Evolutionary conservation across 2,329 filamentous ascomycete genomes (phyloP), one percentile per base, ranked within the genome.

Genomic region (Herpotrichia juniperi): DNA sequence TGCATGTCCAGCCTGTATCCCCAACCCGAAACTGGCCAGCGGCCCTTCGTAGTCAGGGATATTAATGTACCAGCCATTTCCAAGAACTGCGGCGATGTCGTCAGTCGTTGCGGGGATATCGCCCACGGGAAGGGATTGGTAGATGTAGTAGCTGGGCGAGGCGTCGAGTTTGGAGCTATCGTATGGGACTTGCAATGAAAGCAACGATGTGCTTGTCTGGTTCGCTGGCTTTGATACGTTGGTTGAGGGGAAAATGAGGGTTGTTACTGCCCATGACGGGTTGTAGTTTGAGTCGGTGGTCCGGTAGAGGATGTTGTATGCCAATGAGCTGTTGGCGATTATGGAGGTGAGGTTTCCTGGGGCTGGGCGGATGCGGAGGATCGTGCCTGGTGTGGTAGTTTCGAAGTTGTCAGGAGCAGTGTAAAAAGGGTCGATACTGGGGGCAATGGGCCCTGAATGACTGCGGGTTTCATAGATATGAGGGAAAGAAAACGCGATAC

Each of bases 41-140:
- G 59, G 61, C 6, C 64, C 65, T 53, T 69, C 64, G 39, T 59
- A 63, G 39, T 68, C 67, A 14, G 67, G 54, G 1, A 54, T 50
- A 5, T 50, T 55, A 30, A 69, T 59, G 35, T 58, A 54, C 54
- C 59, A 64, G 4, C 63, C 62, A 21, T 59, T 40, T 2, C 57
- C 45, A 1, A 69, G 59, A 9, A 54, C 53, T 16, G 54, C 47
- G 11, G 57, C 46, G 14, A 52, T 51, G 32, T 53, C 50, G 17
- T 48, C 45, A 12, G 39, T 9, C 12, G 37, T 45, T 49, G 42
- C 5, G 14, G 40, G 40, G 24, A 31, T 50, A 11, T 37, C 45
- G 2, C 37, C 43, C 11, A 39, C 42, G 3, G 19, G 19, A 4
- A 53, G 24, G 16, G 46, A 42, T 9, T 31, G 26, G 19, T 56